Conservation (phyloP, 768 basidiomycete species). For the Hericium coralloides region DNA sequence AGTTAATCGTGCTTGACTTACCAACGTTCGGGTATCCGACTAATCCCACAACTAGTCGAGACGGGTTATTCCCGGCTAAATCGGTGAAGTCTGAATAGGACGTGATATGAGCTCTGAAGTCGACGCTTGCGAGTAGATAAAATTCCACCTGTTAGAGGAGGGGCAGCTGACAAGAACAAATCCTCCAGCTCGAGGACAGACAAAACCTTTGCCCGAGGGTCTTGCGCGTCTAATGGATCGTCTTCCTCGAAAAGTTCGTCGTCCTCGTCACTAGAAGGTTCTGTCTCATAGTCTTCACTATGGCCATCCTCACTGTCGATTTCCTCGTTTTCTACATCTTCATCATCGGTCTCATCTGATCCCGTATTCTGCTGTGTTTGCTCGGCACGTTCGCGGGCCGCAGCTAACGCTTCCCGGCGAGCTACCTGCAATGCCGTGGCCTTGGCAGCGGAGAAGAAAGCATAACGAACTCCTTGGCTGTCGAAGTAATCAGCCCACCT, state of each 20-base stretch:
- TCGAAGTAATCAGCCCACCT: conserved; percentile 94
- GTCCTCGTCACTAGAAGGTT: conserved; percentile 27
- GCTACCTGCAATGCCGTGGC: conserved; percentile 79
- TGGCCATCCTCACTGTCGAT: conserved; percentile 9
- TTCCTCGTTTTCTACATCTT: conserved; percentile 15
- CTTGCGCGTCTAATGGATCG: conserved; percentile 34
- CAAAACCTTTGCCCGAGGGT: conserved; percentile 67
- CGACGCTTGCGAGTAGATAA: conserved; percentile 12
- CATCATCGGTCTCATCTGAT: conserved; percentile 10
- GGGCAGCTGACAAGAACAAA: conserved; percentile 64
- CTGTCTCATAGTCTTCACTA: conserved; percentile 24
- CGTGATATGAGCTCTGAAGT: conserved; percentile 1
- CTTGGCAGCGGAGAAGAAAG: conserved; percentile 90
- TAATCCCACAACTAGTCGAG: conserved; percentile 73
- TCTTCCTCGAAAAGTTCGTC: conserved; percentile 50
- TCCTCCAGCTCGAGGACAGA: conserved; percentile 84
- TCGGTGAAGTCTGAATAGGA: conserved; percentile 46
- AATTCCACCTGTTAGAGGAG: conserved; percentile 53
- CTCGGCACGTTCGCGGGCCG: background rate
- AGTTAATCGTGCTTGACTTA: conserved; percentile 97
- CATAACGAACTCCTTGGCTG: conserved; percentile 60
- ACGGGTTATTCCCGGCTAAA: conserved; percentile 43
- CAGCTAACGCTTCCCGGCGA: conserved; percentile 37
- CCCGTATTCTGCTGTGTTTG: conserved; percentile 1
- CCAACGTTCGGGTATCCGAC: conserved; percentile 99